Evolutionary conservation across 179 eudicot genomes (phyloP).

Genomic region (Nepenthes alata): DNA sequence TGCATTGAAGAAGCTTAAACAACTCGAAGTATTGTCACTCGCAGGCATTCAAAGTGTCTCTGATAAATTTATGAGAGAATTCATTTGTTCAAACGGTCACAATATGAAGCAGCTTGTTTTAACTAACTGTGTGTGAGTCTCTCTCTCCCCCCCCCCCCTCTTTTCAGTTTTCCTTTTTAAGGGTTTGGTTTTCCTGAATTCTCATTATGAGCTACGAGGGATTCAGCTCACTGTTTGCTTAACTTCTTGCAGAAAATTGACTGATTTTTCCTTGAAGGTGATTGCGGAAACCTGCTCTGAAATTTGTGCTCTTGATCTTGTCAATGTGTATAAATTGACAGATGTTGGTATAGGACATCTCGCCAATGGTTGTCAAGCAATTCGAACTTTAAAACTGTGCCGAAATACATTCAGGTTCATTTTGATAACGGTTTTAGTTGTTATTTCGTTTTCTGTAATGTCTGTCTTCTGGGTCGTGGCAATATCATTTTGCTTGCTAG

Average conservation of each 20-base stretch:
- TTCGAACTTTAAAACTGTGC: conserved; percentile 43
- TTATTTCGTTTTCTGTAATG: not conserved
- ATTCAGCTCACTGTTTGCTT: not conserved
- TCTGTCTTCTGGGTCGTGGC: not conserved
- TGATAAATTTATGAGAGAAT: conserved; percentile 44
- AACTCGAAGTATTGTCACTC: conserved; percentile 60
- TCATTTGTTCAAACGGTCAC: conserved; percentile 40
- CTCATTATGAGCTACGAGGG: not conserved
- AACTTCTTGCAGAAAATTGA: conserved; percentile 54
- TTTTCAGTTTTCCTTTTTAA: not conserved
- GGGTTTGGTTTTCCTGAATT: not conserved
- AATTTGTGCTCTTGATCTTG: conserved; percentile 49
- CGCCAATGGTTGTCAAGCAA: conserved; percentile 62
- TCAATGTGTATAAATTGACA: conserved; percentile 47
- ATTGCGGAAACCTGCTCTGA: conserved; percentile 51
- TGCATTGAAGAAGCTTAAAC: conserved; percentile 36
- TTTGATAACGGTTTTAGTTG: not conserved
- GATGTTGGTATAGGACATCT: conserved; percentile 60
- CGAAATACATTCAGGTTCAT: conserved; percentile 66
- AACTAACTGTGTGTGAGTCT: conserved; percentile 59
- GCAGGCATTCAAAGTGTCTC: conserved; percentile 47
- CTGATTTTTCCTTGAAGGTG: conserved; percentile 52
- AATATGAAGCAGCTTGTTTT: conserved; percentile 61
- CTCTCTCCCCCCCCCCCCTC: not conserved
- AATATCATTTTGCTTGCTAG: not conserved